A percentile compares a stretch with the other conserved stretches of the same genome.
Evolutionary conservation across 2,329 filamentous ascomycete species (phyloP).

Genomic region (Fusarium sarcochroum): DNA sequence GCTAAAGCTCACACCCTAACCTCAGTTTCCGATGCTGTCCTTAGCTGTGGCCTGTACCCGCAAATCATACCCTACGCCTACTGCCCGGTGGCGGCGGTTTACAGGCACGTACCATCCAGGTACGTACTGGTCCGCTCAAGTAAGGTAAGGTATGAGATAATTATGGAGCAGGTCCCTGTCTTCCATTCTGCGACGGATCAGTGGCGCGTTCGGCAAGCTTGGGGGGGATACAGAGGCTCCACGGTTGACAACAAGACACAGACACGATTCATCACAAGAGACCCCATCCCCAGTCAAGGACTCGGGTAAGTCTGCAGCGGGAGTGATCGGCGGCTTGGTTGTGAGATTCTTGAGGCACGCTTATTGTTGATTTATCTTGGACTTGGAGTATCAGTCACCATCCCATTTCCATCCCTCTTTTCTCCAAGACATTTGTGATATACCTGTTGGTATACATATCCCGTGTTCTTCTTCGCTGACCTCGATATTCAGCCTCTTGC

Average conservation of each 20-base stretch:
- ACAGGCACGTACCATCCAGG: constrained; percentile 28
- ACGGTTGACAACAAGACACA: constrained; percentile 36
- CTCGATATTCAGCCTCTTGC: constrained; percentile 9
- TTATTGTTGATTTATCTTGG: background rate
- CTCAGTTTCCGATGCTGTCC: constrained; percentile 39
- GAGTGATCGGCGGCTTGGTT: constrained; percentile 9
- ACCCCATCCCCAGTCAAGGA: constrained; percentile 5
- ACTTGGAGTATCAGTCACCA: background rate
- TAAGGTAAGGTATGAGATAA: constrained; percentile 42
- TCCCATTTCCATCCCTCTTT: background rate
- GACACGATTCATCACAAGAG: constrained; percentile 19
- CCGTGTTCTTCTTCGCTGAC: background rate
- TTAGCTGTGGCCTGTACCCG: background rate
- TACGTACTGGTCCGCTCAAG: constrained; percentile 33
- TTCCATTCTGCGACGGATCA: constrained; percentile 33
- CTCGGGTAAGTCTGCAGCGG: constrained; percentile 5
- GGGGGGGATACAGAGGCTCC: constrained; percentile 41
- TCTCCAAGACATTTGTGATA: background rate
- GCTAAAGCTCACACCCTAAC: constrained; percentile 17
- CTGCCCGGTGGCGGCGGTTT: constrained; percentile 27
- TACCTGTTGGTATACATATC: background rate
- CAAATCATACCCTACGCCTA: constrained; percentile 33
- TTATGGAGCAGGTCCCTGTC: constrained; percentile 44
- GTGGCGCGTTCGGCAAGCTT: constrained; percentile 49
- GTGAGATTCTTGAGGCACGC: background rate